Evolutionary conservation across 169 alveolate species (phyloP).

Genomic region (Blepharisma undulans): DNA sequence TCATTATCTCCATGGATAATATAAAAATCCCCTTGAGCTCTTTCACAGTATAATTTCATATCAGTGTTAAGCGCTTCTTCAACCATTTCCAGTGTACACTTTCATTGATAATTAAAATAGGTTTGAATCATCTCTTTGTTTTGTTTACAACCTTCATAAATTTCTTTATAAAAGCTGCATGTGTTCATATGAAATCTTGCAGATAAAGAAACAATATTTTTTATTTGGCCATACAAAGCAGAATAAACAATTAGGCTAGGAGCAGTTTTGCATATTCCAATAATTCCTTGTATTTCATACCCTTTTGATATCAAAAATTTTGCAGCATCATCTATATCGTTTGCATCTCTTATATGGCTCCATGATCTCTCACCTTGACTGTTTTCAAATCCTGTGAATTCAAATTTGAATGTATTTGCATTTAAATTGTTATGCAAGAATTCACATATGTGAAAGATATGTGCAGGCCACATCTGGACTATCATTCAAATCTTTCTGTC

Average conservation of each 20-base stretch:
- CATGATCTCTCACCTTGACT: slow-evolving; percentile 7
- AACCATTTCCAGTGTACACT: no score
- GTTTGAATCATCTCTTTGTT: background rate
- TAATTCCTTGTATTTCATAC: background rate
- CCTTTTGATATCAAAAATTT: background rate
- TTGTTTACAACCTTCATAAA: background rate
- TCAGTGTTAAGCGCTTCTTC: background rate
- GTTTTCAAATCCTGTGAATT: slow-evolving; percentile 1
- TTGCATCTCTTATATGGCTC: background rate
- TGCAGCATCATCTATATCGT: background rate
- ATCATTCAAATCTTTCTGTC: background rate
- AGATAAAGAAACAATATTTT: background rate
- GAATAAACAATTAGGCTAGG: background rate
- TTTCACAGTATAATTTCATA: background rate
- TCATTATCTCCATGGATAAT: background rate
- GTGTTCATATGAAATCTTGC: background rate
- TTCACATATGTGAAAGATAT: background rate
- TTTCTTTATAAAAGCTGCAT: background rate
- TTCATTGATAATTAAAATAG: no score
- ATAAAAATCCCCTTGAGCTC: background rate
- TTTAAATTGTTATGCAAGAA: background rate
- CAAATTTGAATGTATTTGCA: background rate
- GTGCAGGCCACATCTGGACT: background rate
- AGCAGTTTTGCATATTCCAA: slow-evolving; percentile 10
- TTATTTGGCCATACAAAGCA: background rate